A percentile compares a stretch with the other conserved stretches of the same genome.
These are phyloP conservation scores for Stagonosporopsis chrysanthemi DNA, from an alignment of 2,329 filamentous ascomycete species.

Conservation along the genomic window DNA sequence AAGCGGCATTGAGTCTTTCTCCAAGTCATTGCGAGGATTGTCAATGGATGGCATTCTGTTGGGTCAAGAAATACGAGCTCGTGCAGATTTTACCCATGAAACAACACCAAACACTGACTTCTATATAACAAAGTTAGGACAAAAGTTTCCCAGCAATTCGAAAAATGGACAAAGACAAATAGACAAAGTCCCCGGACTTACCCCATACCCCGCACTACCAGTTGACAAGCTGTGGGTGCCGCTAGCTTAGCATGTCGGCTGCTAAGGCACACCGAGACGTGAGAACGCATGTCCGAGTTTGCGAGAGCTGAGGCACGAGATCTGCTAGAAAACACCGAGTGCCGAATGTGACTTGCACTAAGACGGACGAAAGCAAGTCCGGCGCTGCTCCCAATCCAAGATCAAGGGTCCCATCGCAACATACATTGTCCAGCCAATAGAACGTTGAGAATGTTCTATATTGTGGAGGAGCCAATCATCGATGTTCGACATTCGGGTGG, in stretches of 20 bases:
- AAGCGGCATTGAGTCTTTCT: conserved; percentile 25
- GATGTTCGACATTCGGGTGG: neutral
- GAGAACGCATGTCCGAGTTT: neutral
- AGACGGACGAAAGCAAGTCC: conserved; percentile 25
- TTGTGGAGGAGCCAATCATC: no score
- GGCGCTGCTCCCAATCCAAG: neutral
- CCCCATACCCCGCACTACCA: conserved; percentile 26
- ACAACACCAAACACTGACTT: neutral
- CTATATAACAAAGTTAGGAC: conserved; percentile 30
- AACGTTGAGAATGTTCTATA: neutral
- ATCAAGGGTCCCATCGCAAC: neutral
- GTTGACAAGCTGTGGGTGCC: neutral
- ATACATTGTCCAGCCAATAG: conserved; percentile 2
- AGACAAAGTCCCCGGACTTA: conserved; percentile 30
- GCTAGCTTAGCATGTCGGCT: neutral
- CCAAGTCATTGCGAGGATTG: conserved; percentile 14
- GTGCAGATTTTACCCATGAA: neutral
- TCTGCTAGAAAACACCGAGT: neutral
- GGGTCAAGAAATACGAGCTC: neutral
- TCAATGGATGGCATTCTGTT: conserved; percentile 20
- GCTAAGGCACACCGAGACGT: neutral
- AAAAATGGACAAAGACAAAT: conserved; percentile 2
- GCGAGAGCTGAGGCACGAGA: neutral
- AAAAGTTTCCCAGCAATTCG: conserved; percentile 31
- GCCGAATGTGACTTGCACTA: conserved; percentile 7